Base-by-base conservation (phyloP, 1,284 basidiomycete genomes). In the Heliocybe sulcata region DNA sequence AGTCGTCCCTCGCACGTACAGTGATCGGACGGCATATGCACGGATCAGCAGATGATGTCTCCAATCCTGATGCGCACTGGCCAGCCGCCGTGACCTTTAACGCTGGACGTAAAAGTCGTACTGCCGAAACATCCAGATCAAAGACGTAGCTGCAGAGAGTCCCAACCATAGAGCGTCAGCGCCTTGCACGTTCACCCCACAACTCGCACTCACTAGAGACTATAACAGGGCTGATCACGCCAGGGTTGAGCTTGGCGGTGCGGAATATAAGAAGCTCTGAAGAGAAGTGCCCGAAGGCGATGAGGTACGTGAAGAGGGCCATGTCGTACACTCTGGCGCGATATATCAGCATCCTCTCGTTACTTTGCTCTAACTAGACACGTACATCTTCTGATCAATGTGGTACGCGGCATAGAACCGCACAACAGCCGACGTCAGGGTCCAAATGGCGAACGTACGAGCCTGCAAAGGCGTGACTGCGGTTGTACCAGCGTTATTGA, bases 361-460 rank as follows among this genome's bases (percentile, higher is more conserved):
- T 52, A 53, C 48, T 47, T 55, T 4, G 42, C 52, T 50, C 38
- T n/a, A 16, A 16, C 47, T n/a, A 19, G 35, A n/a, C 42, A 73
- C 87, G 64, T 68, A 94, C 94, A 76, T 72, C 71, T 89, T 90
- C 63, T 83, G 76, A 54, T 85, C 74, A 60, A 97, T 89, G 65
- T 97, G 79, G 71, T 94, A 96, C 6, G 94, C 92, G 11, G 92
- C 90, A 63, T 93, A 92, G 50, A 78, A 73, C 25, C 94, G 83
- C 50, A 97, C 82, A 25, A 89, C 72, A 14, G 90, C 90, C 2
- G 92, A 84, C 19, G 88, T 86, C 54, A 94, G 71, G 0, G 94
- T 96, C 94, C 94, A 98, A 0, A 83, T 77, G 1, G 80, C 93
- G 66, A 96, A 96, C 1, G 92, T 90, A 45, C 94, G 81, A 29